Conservation (phyloP, 2,329 filamentous ascomycete species). For the Penicillium psychrosexuale region DNA sequence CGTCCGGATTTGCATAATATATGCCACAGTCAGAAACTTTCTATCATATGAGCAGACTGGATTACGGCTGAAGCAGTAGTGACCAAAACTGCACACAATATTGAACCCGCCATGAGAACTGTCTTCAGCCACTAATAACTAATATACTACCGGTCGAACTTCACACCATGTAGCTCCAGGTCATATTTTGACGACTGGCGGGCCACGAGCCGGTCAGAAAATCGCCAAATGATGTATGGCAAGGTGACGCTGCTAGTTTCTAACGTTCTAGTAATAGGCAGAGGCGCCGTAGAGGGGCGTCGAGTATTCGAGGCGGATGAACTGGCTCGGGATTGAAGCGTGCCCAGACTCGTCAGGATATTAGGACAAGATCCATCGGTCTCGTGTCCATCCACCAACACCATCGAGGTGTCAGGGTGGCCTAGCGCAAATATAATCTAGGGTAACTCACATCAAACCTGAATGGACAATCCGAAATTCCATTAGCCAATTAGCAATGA, state of each 20-base stretch:
- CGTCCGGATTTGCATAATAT: too few relatives aligned
- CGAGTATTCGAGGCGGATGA: conserved; percentile 61
- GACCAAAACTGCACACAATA: conserved; percentile 76
- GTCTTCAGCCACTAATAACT: conserved; percentile 40
- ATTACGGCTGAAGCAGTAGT: conserved; percentile 58
- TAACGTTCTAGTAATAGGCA: conserved; percentile 69
- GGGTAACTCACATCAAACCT: neutral
- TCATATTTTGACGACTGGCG: conserved; percentile 58
- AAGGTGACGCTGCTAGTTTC: conserved; percentile 59
- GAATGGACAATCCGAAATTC: neutral
- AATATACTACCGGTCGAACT: conserved; percentile 56
- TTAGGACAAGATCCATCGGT: neutral
- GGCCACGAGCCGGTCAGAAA: conserved; percentile 68
- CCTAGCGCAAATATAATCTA: neutral
- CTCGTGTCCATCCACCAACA: neutral
- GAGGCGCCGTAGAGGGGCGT: conserved; percentile 72
- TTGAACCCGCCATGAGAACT: conserved; percentile 59
- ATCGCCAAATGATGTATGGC: conserved; percentile 60
- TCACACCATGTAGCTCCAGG: conserved; percentile 80
- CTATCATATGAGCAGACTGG: neutral
- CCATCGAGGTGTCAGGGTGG: neutral
- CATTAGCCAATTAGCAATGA: neutral
- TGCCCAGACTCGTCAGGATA: neutral
- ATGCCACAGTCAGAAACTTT: neutral
- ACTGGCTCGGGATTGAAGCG: conserved; percentile 28